These are phyloP conservation scores for Aureobasidium subglaciale DNA, from an alignment of 2,329 filamentous ascomycete genomes.

Conservation along the genomic window DNA sequence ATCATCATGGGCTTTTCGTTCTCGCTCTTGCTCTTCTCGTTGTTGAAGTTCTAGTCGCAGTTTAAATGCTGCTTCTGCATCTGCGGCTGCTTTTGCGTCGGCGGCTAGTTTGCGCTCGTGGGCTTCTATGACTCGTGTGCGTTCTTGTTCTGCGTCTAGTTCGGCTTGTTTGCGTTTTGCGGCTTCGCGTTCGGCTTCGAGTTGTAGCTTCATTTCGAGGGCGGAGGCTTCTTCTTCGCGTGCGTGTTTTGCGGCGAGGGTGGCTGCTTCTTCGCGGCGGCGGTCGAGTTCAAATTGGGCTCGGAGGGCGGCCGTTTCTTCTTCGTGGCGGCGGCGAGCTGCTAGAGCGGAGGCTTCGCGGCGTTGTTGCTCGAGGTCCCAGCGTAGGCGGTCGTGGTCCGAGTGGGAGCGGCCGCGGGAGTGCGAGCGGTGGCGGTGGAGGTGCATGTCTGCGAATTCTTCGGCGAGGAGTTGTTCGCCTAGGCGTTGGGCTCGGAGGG, in stretches of 20 bases:
- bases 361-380: constrained; percentile 25
- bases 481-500: neutral
- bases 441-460: constrained; percentile 25
- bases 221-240: constrained; percentile 33
- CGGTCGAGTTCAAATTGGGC: constrained; percentile 27
- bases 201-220: constrained; percentile 8
- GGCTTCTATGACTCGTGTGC: constrained; percentile 32
- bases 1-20: constrained; percentile 16
- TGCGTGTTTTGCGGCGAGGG: constrained; percentile 24
- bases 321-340: constrained; percentile 14
- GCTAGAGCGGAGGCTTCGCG: neutral
- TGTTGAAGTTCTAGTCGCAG: neutral
- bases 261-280: neutral
- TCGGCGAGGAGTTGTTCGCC: constrained; percentile 16
- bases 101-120: constrained; percentile 23
- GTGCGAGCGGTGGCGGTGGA: constrained; percentile 27
- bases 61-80: constrained; percentile 2
- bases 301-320: constrained; percentile 13
- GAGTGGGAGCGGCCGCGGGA: constrained; percentile 31
- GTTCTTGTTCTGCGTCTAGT: constrained; percentile 24
- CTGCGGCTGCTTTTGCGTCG: neutral
- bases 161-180: constrained; percentile 29
- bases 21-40: constrained; percentile 11
- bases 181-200: constrained; percentile 14
- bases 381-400: constrained; percentile 13